These are phyloP conservation scores for Emmonsiellopsis sp. DNA, from an alignment of 2,329 filamentous ascomycete species.

Conservation along the genomic window DNA sequence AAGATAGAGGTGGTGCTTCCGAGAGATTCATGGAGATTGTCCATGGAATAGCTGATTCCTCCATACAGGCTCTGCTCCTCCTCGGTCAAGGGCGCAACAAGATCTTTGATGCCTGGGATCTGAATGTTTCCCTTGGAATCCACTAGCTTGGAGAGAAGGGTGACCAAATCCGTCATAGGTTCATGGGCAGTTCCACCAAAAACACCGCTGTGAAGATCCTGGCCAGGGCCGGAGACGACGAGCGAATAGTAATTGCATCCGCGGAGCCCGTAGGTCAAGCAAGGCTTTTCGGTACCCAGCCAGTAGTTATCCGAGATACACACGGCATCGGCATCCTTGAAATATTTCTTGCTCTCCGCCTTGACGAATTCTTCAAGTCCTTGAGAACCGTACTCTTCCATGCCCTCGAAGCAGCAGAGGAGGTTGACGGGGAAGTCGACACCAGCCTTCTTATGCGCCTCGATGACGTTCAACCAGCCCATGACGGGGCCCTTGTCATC, in stretches of 20 bases:
- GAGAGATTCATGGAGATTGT: conserved; percentile 83
- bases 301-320: conserved; percentile 99
- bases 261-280: conserved; percentile 90
- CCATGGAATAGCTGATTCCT: conserved; percentile 89
- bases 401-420: conserved; percentile 98
- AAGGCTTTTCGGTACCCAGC: conserved; percentile 97
- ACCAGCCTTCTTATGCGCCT: conserved; percentile 91
- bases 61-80: conserved; percentile 86
- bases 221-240: conserved; percentile 79
- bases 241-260: conserved; percentile 97
- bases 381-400: conserved; percentile 98
- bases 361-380: conserved; percentile 92
- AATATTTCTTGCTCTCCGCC: conserved; percentile 84
- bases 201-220: conserved; percentile 92
- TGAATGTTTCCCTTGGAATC: conserved; percentile 86
- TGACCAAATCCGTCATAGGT: conserved; percentile 92
- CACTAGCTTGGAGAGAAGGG: conserved; percentile 72
- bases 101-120: conserved; percentile 87
- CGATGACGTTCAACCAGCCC: conserved; percentile 95
- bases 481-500: conserved; percentile 97
- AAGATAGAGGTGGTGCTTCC: conserved; percentile 82
- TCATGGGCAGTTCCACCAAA: conserved; percentile 95
- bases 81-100: conserved; percentile 78
- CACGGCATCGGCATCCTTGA: conserved; percentile 89
- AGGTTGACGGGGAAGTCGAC: conserved; percentile 95